Evolutionary conservation across 768 basidiomycete genomes (phyloP), one percentile per base, ranked within the genome.

Genomic region (Mycena chlorophos): DNA sequence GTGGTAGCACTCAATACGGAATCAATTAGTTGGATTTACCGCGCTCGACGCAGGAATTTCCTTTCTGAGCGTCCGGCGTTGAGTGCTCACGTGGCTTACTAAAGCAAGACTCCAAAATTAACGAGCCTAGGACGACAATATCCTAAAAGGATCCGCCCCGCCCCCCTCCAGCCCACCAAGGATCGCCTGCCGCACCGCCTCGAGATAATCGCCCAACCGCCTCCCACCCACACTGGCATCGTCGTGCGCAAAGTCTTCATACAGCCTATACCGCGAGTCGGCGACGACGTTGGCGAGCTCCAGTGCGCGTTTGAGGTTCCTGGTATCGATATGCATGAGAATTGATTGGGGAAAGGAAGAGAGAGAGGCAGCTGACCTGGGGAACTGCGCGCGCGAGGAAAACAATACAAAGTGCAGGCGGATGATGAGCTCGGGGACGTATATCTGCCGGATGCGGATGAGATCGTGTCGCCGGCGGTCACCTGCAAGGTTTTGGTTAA

Each of bases 361-460:
- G 29, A 10, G 1, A 34, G 17, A 45, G 37, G n/a, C 26, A 77
- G 86, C 49, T 14, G 62, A 89, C 93, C 82, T 79, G 45, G 87
- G 84, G 38, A 93, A 77, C 20, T 82, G 72, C 10, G 75, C 69
- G 6, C 85, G 75, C 4, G 93, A 91, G 29, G 76, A 71, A 56
- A 83, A 79, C 12, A 98, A 73, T 48, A 88, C 73, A 40, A 81
- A 76, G 65, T 98, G 94, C 2, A 98, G 73, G 20, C 92, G 85
- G 60, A 98, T 78, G 62, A 98, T 83, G 20, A 98, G 78, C 67
- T 97, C 94, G 0, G 94, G 96, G 23, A 97, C 76, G 69, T 88
- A 95, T 27, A 95, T 84, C 64, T 94, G 87, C 38, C 94, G 84
- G 49, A 96, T 88, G n/a, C 88, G 83, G 13, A 81, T 72, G 43